Evolutionary conservation across 1,284 basidiomycete species (phyloP).

Genomic region (Sanghuangporus baumii): DNA sequence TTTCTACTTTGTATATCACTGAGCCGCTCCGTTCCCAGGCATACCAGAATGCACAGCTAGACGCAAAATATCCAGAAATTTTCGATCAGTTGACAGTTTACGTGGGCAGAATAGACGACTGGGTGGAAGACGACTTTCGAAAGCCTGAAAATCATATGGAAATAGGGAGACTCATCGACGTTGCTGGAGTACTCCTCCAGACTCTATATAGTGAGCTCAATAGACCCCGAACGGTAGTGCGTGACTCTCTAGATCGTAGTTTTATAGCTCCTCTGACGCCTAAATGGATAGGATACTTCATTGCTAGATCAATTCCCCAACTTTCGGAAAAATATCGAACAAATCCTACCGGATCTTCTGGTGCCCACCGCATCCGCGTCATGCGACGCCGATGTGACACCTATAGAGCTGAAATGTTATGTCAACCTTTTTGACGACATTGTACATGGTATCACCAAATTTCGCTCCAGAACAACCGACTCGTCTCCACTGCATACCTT

Average conservation of each 20-base stretch:
- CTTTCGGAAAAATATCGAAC: background rate
- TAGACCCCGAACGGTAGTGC: background rate
- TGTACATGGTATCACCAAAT: background rate
- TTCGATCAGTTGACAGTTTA: background rate
- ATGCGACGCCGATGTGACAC: background rate
- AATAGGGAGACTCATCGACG: background rate
- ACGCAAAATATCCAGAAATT: background rate
- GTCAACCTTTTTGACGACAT: background rate
- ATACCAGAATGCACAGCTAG: background rate
- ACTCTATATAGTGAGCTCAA: background rate
- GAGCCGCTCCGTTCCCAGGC: background rate
- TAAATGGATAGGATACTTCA: background rate
- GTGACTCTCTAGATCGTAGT: background rate
- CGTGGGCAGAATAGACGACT: background rate
- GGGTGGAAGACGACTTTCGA: background rate
- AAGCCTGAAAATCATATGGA: background rate
- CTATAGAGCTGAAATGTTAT: background rate
- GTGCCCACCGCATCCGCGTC: background rate
- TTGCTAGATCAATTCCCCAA: background rate
- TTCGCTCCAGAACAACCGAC: background rate
- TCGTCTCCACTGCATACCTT: background rate
- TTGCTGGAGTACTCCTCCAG: background rate
- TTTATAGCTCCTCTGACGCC: background rate
- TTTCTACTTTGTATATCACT: background rate
- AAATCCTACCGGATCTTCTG: background rate